Evolutionary conservation across 768 basidiomycete genomes (phyloP).

Genomic region (Lactifluus echinatus): DNA sequence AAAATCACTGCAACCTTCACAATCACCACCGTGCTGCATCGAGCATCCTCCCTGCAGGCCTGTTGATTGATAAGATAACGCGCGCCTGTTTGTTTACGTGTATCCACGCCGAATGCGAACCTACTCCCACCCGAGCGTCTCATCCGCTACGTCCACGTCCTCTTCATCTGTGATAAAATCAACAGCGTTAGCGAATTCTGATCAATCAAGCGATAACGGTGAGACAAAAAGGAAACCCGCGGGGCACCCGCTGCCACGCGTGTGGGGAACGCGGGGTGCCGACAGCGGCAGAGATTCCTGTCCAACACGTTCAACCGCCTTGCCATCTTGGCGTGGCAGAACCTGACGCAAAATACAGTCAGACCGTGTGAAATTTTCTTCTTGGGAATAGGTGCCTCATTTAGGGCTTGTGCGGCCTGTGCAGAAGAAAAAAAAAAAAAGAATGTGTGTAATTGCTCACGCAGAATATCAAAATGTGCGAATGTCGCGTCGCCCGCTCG

Average conservation of each 20-base stretch:
- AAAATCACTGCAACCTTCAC: constrained; percentile 7
- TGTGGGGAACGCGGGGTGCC: constrained; percentile 16
- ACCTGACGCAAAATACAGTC: neutral
- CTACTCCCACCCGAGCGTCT: constrained; percentile 18
- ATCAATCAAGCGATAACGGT: constrained; percentile 10
- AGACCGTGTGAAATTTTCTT: neutral
- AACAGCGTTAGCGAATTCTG: neutral
- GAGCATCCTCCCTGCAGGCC: constrained; percentile 9
- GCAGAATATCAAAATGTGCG: constrained; percentile 32
- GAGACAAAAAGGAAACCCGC: constrained; percentile 1
- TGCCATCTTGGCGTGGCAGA: constrained; percentile 17
- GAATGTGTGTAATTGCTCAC: constrained; percentile 20
- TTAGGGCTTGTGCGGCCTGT: constrained; percentile 3
- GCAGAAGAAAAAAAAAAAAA: neutral
- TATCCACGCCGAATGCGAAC: neutral
- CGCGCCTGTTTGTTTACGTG: constrained; percentile 17
- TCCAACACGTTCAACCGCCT: constrained; percentile 12
- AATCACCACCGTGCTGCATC: constrained; percentile 1
- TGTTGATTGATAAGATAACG: constrained; percentile 18
- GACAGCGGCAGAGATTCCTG: neutral
- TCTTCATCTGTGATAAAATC: constrained; percentile 14
- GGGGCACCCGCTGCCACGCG: constrained; percentile 10
- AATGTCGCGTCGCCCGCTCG: constrained; percentile 29
- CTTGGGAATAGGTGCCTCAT: neutral
- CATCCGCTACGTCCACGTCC: constrained; percentile 14